These are phyloP conservation scores for Eucalyptus rudis DNA, from an alignment of 345 rosid species.

Conservation along the genomic window DNA sequence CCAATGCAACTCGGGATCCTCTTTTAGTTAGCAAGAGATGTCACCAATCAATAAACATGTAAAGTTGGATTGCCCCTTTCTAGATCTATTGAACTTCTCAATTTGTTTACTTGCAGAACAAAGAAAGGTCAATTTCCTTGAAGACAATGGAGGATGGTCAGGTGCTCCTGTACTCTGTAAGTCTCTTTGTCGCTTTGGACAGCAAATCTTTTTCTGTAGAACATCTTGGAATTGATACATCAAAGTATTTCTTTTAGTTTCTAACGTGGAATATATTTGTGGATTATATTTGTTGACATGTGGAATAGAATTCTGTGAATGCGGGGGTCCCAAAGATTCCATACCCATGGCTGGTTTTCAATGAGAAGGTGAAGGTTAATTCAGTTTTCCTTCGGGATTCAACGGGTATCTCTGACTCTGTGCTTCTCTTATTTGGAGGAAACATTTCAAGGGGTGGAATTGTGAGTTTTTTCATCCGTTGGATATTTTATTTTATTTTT, in stretches of 20 bases:
- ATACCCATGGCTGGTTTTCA: conserved; percentile 91
- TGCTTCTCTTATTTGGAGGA: conserved; percentile 87
- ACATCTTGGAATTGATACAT: not conserved
- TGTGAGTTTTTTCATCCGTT: conserved; percentile 28
- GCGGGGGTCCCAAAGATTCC: conserved; percentile 78
- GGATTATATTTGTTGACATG: not conserved
- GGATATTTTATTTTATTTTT: not conserved
- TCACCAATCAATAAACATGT: not conserved
- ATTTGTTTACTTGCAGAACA: conserved; percentile 41
- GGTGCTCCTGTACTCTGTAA: conserved; percentile 73
- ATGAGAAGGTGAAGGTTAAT: conserved; percentile 92
- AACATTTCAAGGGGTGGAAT: conserved; percentile 66
- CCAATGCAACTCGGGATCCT: not conserved
- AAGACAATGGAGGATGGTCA: conserved; percentile 98
- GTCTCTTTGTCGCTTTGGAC: not conserved
- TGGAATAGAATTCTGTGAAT: conserved; percentile 74
- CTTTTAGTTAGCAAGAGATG: not conserved
- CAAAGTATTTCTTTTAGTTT: not conserved
- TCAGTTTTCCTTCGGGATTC: conserved; percentile 92
- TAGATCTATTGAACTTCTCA: not conserved
- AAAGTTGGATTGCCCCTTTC: not conserved
- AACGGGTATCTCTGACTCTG: conserved; percentile 77
- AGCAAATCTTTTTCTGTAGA: not conserved
- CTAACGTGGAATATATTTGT: not conserved
- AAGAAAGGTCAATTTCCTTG: conserved; percentile 70